phyloP scores from a whole-genome alignment of 495 filamentous ascomycete genomes.

The Jackrogersella minutella region DNA sequence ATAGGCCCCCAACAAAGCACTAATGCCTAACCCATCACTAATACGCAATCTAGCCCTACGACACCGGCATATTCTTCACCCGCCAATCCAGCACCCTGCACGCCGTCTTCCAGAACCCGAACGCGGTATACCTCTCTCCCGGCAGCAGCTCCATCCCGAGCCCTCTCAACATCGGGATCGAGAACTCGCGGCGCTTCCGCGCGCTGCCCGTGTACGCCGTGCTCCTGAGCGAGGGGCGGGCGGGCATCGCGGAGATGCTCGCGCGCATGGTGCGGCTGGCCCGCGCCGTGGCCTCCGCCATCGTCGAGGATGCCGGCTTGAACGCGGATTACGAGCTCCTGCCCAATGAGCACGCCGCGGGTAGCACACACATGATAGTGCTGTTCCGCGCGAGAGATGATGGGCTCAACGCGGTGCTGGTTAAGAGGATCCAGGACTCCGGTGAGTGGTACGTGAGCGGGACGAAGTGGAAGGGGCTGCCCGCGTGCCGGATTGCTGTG shows the following conservation, averaged over 20 bases:
- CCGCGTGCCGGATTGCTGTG: conserved; percentile 81
- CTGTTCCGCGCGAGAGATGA: conserved; percentile 80
- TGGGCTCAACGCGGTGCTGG: conserved; percentile 68
- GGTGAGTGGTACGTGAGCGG: conserved; percentile 84
- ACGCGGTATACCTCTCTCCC: conserved; percentile 80
- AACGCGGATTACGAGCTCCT: conserved; percentile 70
- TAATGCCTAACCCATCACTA: neutral
- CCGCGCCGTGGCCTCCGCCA: conserved; percentile 67
- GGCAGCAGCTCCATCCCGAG: conserved; percentile 65
- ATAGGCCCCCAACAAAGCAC: neutral
- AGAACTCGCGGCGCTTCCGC: conserved; percentile 91
- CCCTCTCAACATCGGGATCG: conserved; percentile 86
- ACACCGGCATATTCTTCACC: conserved; percentile 88
- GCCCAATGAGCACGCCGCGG: conserved; percentile 50
- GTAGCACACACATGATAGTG: conserved; percentile 75
- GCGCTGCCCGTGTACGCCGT: conserved; percentile 88
- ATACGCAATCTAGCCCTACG: conserved; percentile 74
- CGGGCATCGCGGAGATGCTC: conserved; percentile 76
- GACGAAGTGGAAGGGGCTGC: conserved; percentile 74
- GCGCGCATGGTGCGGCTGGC: conserved; percentile 75
- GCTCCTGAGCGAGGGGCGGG: conserved; percentile 74
- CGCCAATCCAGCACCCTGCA: conserved; percentile 63
- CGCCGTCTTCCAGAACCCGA: conserved; percentile 81
- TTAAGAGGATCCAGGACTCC: conserved; percentile 74
- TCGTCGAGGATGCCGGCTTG: conserved; percentile 53